These are phyloP conservation scores for Casuarina cunninghamiana DNA, from an alignment of 306 rosid genomes.

Conservation along the genomic window DNA sequence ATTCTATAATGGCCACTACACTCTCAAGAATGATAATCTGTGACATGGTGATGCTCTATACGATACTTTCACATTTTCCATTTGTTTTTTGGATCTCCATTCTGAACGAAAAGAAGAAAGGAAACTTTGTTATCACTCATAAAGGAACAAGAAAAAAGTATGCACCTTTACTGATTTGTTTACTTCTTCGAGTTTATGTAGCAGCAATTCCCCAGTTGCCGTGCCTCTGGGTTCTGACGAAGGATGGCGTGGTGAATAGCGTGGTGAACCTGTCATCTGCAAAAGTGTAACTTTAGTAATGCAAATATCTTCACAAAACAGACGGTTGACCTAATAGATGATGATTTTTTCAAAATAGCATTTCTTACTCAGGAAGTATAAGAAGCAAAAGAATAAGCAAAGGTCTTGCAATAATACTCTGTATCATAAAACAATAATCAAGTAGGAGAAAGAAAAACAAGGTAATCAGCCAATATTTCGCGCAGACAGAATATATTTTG, in stretches of 20 bases:
- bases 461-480: background rate
- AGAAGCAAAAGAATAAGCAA: background rate
- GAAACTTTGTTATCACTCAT: background rate
- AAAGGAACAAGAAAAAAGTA: constrained; percentile 6
- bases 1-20: background rate
- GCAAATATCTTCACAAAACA: background rate
- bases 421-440: background rate
- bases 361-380: background rate
- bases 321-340: background rate
- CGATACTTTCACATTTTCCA: background rate
- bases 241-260: constrained; percentile 47
- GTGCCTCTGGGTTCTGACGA: constrained; percentile 49
- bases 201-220: constrained; percentile 52
- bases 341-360: background rate
- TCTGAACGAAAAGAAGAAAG: background rate
- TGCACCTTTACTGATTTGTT: constrained; percentile 78
- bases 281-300: background rate
- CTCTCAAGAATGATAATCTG: background rate
- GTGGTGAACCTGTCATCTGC: constrained; percentile 62
- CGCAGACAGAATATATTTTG: background rate
- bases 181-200: constrained; percentile 83
- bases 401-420: background rate
- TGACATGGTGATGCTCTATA: background rate
- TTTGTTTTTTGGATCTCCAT: background rate
- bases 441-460: background rate